Percentiles rank a stretch among this genome's conserved stretches.
Evolutionary conservation across 2,329 filamentous ascomycete species (phyloP).

Genomic region (Hawksworthiomyces lignivorus): DNA sequence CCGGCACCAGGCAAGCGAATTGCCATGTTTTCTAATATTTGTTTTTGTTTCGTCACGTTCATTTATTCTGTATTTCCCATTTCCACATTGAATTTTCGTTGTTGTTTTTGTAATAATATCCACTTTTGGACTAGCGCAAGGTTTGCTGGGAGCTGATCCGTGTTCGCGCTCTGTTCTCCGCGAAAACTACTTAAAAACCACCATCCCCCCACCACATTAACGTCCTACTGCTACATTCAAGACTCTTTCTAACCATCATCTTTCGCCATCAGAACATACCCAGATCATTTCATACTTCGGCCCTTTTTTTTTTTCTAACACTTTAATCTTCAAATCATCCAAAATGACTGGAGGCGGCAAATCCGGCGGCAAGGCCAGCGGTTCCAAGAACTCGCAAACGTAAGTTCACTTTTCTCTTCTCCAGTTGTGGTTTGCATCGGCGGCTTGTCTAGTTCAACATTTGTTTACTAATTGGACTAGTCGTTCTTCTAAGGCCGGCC

Average conservation of each 20-base stretch:
- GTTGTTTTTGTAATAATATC: conserved; percentile 10
- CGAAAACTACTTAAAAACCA: conserved; percentile 51
- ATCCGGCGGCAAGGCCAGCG: conserved; percentile 98
- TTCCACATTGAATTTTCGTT: no score
- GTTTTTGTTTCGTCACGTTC: no score
- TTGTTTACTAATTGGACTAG: conserved; percentile 37
- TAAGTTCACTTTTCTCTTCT: conserved; percentile 48
- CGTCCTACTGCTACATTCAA: conserved; percentile 29
- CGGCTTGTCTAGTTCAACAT: conserved; percentile 15
- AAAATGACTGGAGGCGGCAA: conserved; percentile 99
- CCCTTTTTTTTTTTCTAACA: conserved; percentile 19
- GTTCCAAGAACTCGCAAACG: conserved; percentile 99
- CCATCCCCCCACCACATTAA: conserved; percentile 35
- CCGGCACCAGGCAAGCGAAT: no score
- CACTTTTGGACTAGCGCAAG: conserved; percentile 24
- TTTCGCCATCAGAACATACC: conserved; percentile 21
- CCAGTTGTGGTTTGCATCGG: conserved; percentile 14
- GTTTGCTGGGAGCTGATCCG: conserved; percentile 37
- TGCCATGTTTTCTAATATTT: no score
- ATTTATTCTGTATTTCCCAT: conserved; percentile 6
- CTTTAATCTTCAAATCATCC: conserved; percentile 35
- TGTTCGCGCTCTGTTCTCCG: conserved; percentile 33
- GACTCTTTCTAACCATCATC: conserved; percentile 29
- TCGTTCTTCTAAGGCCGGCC: conserved; percentile 97
- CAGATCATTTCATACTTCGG: conserved; percentile 21